Conservation (phyloP, 1,284 basidiomycete genomes). For the Bondarzewia mesenterica region DNA sequence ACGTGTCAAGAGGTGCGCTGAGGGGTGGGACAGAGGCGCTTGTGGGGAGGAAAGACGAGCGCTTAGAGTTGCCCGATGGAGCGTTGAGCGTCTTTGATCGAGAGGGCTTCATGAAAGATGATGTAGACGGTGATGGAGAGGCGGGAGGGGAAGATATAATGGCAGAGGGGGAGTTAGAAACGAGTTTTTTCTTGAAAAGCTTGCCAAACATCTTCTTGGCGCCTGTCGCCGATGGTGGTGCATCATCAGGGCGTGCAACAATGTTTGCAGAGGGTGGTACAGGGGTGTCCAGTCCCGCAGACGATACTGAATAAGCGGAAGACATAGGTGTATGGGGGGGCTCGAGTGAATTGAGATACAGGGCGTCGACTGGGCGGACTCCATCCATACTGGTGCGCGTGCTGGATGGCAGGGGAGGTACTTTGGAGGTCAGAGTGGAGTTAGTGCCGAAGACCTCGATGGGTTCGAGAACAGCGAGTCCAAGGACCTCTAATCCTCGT, state of each 20-base stretch:
- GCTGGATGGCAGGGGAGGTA: constrained; percentile 8
- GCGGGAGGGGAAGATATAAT: constrained; percentile 12
- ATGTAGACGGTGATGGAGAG: constrained; percentile 13
- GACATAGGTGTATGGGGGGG: constrained; percentile 27
- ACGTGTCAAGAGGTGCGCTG: neutral
- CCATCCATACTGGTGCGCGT: constrained; percentile 13
- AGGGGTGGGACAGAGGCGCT: neutral
- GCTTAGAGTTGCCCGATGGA: constrained; percentile 12
- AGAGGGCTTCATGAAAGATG: constrained; percentile 4
- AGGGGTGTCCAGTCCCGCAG: constrained; percentile 20
- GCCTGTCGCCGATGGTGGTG: constrained; percentile 15
- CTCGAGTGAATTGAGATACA: constrained; percentile 8
- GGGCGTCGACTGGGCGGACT: neutral
- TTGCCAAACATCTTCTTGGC: constrained; percentile 66
- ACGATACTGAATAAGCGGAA: constrained; percentile 31
- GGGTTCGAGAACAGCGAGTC: constrained; percentile 72
- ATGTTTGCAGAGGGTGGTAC: neutral
- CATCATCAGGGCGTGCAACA: constrained; percentile 12
- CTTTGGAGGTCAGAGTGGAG: neutral
- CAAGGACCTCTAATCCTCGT: constrained; percentile 76
- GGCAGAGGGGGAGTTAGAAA: constrained; percentile 3
- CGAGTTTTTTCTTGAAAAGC: constrained; percentile 61
- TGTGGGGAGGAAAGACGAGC: constrained; percentile 14
- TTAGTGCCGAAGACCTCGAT: constrained; percentile 54
- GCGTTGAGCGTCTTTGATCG: constrained; percentile 10